Percentiles rank a stretch among this genome's conserved stretches.
These are phyloP conservation scores for Papiliotrema flavescens DNA, from an alignment of 1,284 basidiomycete species.

Conservation along the genomic window DNA sequence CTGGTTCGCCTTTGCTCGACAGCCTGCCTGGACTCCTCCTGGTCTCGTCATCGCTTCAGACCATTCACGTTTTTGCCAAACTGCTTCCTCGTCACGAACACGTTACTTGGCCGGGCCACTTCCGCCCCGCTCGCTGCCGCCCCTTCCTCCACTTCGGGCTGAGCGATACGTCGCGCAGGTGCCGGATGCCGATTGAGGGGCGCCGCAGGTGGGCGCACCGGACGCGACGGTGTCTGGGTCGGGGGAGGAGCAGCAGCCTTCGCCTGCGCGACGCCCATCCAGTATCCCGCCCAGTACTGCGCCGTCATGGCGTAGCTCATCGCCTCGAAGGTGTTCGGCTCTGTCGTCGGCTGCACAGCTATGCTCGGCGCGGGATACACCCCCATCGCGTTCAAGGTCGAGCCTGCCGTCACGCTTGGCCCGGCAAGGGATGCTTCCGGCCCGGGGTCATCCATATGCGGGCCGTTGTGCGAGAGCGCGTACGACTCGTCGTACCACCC, in stretches of 20 bases:
- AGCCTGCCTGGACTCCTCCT: background rate
- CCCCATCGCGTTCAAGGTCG: background rate
- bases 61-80: constrained; percentile 1
- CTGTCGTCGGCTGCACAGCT: constrained; percentile 10
- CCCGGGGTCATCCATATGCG: background rate
- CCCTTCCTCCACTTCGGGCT: background rate
- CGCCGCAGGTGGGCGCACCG: too few species aligned
- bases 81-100: constrained; percentile 6
- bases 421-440: too few species aligned
- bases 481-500: constrained; percentile 5
- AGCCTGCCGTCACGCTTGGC: background rate
- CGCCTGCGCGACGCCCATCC: constrained; percentile 43
- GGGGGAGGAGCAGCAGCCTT: background rate
- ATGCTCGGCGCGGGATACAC: too few species aligned
- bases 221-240: background rate
- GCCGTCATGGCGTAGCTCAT: constrained; percentile 41
- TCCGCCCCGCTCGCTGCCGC: background rate
- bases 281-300: constrained; percentile 48
- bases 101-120: constrained; percentile 1
- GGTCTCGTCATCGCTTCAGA: constrained; percentile 1
- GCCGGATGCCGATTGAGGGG: too few species aligned
- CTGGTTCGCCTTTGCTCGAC: too few species aligned
- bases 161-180: background rate
- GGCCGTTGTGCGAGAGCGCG: background rate
- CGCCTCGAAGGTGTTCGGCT: constrained; percentile 25